Conservation (phyloP, 139 green algal species). For the Chlamydomonas urium region DNA sequence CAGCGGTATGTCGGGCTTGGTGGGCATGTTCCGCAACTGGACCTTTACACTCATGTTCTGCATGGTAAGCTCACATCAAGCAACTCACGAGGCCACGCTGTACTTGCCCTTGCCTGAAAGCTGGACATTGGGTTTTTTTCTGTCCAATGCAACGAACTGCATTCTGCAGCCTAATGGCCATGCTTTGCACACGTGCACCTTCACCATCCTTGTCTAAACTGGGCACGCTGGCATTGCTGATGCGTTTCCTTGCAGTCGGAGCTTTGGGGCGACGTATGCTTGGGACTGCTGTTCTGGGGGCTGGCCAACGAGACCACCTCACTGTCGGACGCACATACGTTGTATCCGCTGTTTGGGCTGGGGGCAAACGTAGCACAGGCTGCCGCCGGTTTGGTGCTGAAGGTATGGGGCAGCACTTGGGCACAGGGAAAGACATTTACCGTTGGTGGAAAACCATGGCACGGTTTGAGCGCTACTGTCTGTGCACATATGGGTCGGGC, state of each 20-base stretch:
- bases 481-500: too few species aligned
- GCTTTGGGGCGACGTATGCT: constrained; percentile 86
- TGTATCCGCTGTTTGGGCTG: constrained; percentile 95
- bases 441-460: too few species aligned
- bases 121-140: too few species aligned
- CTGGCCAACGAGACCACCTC: constrained; percentile 93
- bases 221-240: too few species aligned
- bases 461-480: too few species aligned
- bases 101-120: too few species aligned
- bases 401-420: too few species aligned
- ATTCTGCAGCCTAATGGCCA: too few species aligned
- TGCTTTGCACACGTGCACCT: constrained; percentile 93
- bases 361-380: constrained; percentile 93
- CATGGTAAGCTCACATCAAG: too few species aligned
- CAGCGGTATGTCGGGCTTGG: not conserved
- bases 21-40: constrained; percentile 75
- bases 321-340: constrained; percentile 75
- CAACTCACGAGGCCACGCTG: too few species aligned
- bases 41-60: constrained; percentile 95
- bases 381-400: constrained; percentile 60
- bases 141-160: too few species aligned
- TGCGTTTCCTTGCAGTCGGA: constrained; percentile 50
- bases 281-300: constrained; percentile 88
- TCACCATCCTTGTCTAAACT: constrained; percentile 91
- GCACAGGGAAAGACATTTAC: too few species aligned